Evolutionary conservation across 495 filamentous ascomycete species (phyloP), one percentile per base, ranked within the genome.

Genomic region (Apodospora peruviana): DNA sequence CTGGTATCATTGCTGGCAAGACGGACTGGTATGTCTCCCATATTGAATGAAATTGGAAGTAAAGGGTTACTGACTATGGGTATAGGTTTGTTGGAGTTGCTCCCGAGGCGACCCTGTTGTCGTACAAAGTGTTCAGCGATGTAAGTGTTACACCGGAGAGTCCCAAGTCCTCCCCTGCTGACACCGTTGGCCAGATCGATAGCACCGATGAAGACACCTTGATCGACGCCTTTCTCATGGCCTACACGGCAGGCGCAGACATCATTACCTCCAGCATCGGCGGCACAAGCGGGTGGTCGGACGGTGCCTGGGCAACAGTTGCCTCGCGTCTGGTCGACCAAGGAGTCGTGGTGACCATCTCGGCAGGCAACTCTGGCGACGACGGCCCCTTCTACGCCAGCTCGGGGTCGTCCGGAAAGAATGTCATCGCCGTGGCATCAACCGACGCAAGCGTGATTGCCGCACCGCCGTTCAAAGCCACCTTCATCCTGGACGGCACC

Each of bases 1-100:
- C 72, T 17, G 72, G 71, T n/a, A 72, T 75, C 24, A 71, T 79
- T 57, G 73, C 71, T 29, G 74, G 67, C 19, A 67, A 75, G 45
- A 56, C 50, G 36, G 60, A 64, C 11, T 58, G 55, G 64, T 62
- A 50, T 36, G 51, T 16, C 9, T 19, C 21, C 18, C 11, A 17
- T 35, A 1, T 42, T 20, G 23, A 23, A 16, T 9, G 5, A 29
- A 40, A 5, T 8, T 8, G 25, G 11, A 0, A 11, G 27, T n/a
- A n/a, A n/a, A n/a, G n/a, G 17, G 23, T 23, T 40, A 21, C 52
- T 59, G 24, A 42, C 25, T 25, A 7, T 5, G 8, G 36, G 1
- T 41, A 54, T 22, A 60, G 65, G 46, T 74, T 73, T 45, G 64
- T 68, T 12, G 73, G 74, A 9, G 75, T 78, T 37, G 75, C 74